Conservation (phyloP, 129 eudicot genomes). For the Lonicera japonica region DNA sequence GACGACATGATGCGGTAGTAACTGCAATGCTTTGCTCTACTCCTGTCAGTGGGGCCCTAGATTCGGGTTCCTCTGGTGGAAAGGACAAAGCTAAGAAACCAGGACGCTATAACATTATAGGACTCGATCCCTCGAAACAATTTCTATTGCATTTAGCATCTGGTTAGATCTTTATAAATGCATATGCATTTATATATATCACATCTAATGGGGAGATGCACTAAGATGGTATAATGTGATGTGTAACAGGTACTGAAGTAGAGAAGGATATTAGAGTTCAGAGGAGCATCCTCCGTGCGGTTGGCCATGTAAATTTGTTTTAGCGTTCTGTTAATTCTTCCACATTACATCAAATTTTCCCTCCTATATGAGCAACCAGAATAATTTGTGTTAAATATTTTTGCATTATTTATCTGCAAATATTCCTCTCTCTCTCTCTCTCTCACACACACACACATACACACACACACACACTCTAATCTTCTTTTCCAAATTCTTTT, state of each 20-base stretch:
- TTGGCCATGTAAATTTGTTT: slow-evolving; percentile 53
- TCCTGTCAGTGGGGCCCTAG: slow-evolving; percentile 83
- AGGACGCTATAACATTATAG: slow-evolving; percentile 56
- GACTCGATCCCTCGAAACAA: slow-evolving; percentile 75
- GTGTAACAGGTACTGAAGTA: slow-evolving; percentile 58
- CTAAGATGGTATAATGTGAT: slow-evolving; percentile 1
- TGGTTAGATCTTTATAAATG: slow-evolving; percentile 42
- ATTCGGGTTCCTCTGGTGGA: slow-evolving; percentile 68
- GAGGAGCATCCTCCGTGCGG: slow-evolving; percentile 89
- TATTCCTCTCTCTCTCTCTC: too few species aligned
- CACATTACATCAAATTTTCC: neutral
- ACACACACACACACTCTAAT: too few species aligned
- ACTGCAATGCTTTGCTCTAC: slow-evolving; percentile 84
- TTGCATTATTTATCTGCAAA: too few species aligned
- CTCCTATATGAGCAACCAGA: neutral
- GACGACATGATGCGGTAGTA: slow-evolving; percentile 92
- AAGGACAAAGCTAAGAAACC: slow-evolving; percentile 91
- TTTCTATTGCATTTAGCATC: slow-evolving; percentile 81
- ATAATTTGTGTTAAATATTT: too few species aligned
- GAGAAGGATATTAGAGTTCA: slow-evolving; percentile 77
- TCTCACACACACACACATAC: too few species aligned
- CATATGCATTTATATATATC: slow-evolving; percentile 2
- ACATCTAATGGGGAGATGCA: slow-evolving; percentile 3
- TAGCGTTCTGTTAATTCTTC: neutral
- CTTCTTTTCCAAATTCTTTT: too few species aligned